Evolutionary conservation across 73 alveolate species (phyloP).

Genomic region (Tetrahymena thermophila): DNA sequence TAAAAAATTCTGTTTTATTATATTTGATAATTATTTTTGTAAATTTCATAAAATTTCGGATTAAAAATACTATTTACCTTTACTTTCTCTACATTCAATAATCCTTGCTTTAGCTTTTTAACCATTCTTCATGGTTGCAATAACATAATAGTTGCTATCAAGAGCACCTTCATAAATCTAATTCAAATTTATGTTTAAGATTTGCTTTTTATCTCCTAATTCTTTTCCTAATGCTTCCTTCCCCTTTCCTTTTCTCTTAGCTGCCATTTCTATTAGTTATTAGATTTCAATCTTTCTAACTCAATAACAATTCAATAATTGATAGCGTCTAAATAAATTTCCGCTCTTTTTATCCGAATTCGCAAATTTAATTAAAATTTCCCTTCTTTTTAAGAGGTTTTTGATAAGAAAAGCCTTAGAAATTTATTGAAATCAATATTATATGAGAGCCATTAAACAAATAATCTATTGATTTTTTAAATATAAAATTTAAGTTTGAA

Average conservation of each 20-base stretch:
- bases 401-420: neutral
- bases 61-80: neutral
- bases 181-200: neutral
- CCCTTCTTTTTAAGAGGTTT: neutral
- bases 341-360: constrained; percentile 1
- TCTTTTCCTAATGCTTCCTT: neutral
- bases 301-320: neutral
- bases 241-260: neutral
- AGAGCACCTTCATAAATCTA: constrained; percentile 39
- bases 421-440: neutral
- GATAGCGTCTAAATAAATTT: neutral
- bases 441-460: neutral
- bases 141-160: constrained; percentile 13
- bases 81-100: constrained; percentile 22
- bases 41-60: neutral
- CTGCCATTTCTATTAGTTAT: neutral
- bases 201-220: neutral
- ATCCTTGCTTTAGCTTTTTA: constrained; percentile 27
- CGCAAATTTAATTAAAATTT: neutral
- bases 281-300: neutral
- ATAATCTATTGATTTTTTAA: neutral
- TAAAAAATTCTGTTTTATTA: no score
- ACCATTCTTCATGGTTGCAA: constrained; percentile 32
- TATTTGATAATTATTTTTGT: no score
- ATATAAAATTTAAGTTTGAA: neutral